Conservation (phyloP, 768 basidiomycete genomes). For the Boletus subparvulus region DNA sequence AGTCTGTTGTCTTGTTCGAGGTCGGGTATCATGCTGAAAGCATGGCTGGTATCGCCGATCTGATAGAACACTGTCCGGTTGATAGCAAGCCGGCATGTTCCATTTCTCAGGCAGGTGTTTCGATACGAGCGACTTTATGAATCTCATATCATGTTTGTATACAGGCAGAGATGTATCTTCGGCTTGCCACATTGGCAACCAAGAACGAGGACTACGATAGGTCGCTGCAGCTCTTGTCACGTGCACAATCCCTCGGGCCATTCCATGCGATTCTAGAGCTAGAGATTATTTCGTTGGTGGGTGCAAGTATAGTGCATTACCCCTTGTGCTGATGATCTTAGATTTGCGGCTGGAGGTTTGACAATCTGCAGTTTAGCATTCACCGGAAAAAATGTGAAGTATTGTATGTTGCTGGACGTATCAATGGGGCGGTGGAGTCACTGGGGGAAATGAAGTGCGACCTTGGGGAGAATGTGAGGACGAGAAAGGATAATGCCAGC, state of each 20-base stretch:
- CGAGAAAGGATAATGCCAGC: not conserved
- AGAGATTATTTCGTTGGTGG: not conserved
- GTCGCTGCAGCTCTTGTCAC: not conserved
- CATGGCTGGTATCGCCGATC: constrained; percentile 1
- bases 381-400: not conserved
- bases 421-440: not conserved
- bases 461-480: not conserved
- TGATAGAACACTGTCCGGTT: not conserved
- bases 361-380: not conserved
- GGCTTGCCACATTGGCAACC: not conserved
- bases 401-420: not conserved
- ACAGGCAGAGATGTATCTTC: constrained; percentile 3
- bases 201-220: not conserved
- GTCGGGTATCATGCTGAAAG: constrained; percentile 5
- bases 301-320: not conserved
- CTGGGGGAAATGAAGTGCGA: not conserved
- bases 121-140: not conserved
- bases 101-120: not conserved
- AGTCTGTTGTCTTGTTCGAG: constrained; percentile 2
- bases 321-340: not conserved
- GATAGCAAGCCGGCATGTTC: not conserved
- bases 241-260: not conserved
- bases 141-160: not conserved
- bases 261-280: not conserved
- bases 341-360: constrained; percentile 9